Evolutionary conservation across 768 basidiomycete genomes (phyloP).

Genomic region (Obba rivulosa): DNA sequence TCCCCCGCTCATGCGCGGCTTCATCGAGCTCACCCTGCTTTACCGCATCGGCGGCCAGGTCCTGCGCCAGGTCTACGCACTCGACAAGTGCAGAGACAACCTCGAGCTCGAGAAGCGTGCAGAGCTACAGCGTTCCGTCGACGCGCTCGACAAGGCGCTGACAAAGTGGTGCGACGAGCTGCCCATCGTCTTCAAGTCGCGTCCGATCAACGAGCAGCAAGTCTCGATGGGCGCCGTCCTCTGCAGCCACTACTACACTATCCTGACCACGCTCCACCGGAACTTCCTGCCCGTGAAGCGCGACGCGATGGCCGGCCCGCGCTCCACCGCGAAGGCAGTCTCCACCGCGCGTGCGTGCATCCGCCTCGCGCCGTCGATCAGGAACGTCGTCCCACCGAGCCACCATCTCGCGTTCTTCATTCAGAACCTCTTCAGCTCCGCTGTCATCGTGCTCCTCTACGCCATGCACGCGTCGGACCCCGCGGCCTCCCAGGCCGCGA

Average conservation of each 20-base stretch:
- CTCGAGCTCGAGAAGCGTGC: conserved; percentile 68
- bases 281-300: conserved; percentile 79
- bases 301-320: conserved; percentile 62
- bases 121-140: conserved; percentile 75
- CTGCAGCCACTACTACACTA: conserved; percentile 86
- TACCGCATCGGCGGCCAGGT: conserved; percentile 85
- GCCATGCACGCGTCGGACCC: conserved; percentile 79
- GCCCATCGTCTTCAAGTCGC: conserved; percentile 68
- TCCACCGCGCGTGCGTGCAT: conserved; percentile 83
- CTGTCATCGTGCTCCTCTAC: conserved; percentile 78
- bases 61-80: conserved; percentile 75
- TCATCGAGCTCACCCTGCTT: conserved; percentile 66
- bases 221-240: conserved; percentile 82
- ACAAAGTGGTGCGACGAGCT: conserved; percentile 81
- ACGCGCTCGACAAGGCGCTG: conserved; percentile 70
- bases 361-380: conserved; percentile 78
- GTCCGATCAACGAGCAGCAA: conserved; percentile 69
- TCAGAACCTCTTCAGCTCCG: conserved; percentile 84
- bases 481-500: conserved; percentile 59
- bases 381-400: conserved; percentile 76
- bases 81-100: conserved; percentile 71
- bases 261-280: conserved; percentile 82
- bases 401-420: conserved; percentile 88
- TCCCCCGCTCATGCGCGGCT: conserved; percentile 77
- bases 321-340: conserved; percentile 76